Evolutionary conservation across 2,329 filamentous ascomycete species (phyloP), one percentile per base, ranked within the genome.

Genomic region (Fusarium ramigenum): DNA sequence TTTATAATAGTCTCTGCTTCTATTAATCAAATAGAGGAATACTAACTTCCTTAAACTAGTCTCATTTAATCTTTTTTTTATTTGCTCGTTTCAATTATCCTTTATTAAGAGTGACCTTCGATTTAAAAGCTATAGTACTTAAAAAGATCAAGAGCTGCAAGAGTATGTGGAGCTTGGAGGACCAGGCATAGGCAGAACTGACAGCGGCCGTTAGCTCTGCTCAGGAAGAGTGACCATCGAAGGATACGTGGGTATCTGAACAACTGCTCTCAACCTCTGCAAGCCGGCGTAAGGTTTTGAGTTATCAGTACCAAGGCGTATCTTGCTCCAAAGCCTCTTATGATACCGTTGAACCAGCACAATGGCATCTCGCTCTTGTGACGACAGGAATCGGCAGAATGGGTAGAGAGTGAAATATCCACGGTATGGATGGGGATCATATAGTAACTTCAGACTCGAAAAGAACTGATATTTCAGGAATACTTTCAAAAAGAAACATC

Each of bases 371-470:
- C 9, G 28, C 15, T 49, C 21, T 49, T 49, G 15, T 23, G 7
- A 12, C 7, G 21, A 18, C 2, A 23, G 3, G 15, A 7, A 18
- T 7, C 8, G 46, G 21, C 10, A 9, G 46, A 49, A 12, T 9
- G 21, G 21, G 5, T 2, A 3, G 10, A 18, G n/a, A 2, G 21
- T 9, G 21, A 23, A n/a, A 32, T 9, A 49, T 23, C 9, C 1
- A 32, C 18, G 7, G 5, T 32, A 32, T 12, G 5, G 5, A 32
- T 7, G 46, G 28, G 15, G 2, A 9, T 9, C 21, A 32, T 7
- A 18, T 5, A 32, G 12, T 15, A 23, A n/a, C 10, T 18, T 16
- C 3, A 49, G 15, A 18, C 7, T 32, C 10, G 46, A 49, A 32
- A 32, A 49, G n/a, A 52, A 18, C 3, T 52, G 16, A 21, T 36